These are phyloP conservation scores for Tulasnella sp. DNA, from an alignment of 768 basidiomycete genomes.

Conservation along the genomic window DNA sequence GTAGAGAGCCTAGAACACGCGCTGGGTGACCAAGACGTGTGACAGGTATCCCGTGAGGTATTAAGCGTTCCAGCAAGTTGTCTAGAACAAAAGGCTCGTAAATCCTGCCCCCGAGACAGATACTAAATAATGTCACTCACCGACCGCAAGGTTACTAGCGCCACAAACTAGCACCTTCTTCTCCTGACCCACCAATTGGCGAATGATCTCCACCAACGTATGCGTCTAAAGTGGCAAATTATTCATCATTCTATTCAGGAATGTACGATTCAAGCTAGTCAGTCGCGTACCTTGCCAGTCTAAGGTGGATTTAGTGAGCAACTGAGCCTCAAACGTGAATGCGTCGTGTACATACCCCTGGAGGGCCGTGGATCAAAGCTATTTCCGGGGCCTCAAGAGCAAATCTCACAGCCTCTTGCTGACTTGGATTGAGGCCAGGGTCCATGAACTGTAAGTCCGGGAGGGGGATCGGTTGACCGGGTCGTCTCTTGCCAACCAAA, in stretches of 20 bases:
- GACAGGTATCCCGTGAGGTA: conserved; percentile 34
- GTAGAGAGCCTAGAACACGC: conserved; percentile 60
- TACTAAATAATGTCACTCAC: conserved; percentile 16
- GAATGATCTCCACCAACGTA: conserved; percentile 87
- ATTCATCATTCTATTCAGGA: background rate
- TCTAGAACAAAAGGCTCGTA: conserved; percentile 42
- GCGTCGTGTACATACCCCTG: conserved; percentile 41
- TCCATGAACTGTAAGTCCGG: conserved; percentile 60
- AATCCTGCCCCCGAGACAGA: background rate
- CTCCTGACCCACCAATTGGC: conserved; percentile 48
- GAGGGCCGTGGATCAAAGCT: conserved; percentile 95
- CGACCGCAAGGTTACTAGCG: conserved; percentile 84
- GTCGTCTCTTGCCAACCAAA: conserved; percentile 53
- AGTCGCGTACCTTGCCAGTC: conserved; percentile 51
- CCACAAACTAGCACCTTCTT: conserved; percentile 77
- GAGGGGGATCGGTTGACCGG: conserved; percentile 36
- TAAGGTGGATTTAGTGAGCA: conserved; percentile 35
- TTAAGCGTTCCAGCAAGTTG: conserved; percentile 82
- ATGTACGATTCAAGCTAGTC: background rate
- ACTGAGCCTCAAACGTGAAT: background rate
- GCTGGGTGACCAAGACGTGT: conserved; percentile 97
- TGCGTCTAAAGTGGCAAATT: conserved; percentile 52
- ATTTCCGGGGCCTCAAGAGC: conserved; percentile 74
- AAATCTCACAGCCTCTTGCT: conserved; percentile 75
- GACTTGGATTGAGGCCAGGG: conserved; percentile 66